These are phyloP conservation scores for Xylaria arbuscula DNA, from an alignment of 2,329 filamentous ascomycete species.

Conservation along the genomic window DNA sequence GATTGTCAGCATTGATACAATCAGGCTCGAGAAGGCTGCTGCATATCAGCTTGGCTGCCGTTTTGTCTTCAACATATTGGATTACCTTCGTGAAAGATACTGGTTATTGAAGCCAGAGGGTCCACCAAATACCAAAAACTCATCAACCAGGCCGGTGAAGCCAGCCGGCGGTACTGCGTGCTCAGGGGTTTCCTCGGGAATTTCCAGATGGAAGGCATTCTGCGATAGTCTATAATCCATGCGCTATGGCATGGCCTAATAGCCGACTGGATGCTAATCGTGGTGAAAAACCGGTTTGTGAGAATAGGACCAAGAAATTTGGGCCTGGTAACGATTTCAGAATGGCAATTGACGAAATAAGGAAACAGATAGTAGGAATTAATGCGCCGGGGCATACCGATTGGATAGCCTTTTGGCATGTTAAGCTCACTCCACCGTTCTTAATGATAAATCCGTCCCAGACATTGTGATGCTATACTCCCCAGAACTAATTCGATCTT, in stretches of 20 bases:
- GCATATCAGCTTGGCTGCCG: constrained; percentile 15
- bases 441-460: constrained; percentile 7
- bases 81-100: constrained; percentile 29
- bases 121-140: constrained; percentile 34
- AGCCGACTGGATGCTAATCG: constrained; percentile 13
- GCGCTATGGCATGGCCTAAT: constrained; percentile 29
- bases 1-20: constrained; percentile 8
- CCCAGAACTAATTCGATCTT: constrained; percentile 15
- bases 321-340: constrained; percentile 5
- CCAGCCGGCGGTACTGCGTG: constrained; percentile 8
- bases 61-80: background rate
- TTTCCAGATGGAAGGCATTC: constrained; percentile 24
- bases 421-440: constrained; percentile 13
- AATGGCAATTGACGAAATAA: background rate
- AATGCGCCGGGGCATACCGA: constrained; percentile 16
- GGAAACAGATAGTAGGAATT: constrained; percentile 9
- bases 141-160: constrained; percentile 33
- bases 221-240: constrained; percentile 32
- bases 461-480: constrained; percentile 20
- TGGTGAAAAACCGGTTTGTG: constrained; percentile 18
- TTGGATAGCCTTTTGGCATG: constrained; percentile 10
- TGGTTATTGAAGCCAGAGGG: constrained; percentile 28
- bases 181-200: constrained; percentile 19
- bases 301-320: constrained; percentile 12
- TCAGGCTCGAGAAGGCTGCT: constrained; percentile 29